Percentiles rank a stretch among this genome's conserved stretches.
phyloP scores from a whole-genome alignment of 768 basidiomycete genomes.

The Vishniacozyma victoriae region DNA sequence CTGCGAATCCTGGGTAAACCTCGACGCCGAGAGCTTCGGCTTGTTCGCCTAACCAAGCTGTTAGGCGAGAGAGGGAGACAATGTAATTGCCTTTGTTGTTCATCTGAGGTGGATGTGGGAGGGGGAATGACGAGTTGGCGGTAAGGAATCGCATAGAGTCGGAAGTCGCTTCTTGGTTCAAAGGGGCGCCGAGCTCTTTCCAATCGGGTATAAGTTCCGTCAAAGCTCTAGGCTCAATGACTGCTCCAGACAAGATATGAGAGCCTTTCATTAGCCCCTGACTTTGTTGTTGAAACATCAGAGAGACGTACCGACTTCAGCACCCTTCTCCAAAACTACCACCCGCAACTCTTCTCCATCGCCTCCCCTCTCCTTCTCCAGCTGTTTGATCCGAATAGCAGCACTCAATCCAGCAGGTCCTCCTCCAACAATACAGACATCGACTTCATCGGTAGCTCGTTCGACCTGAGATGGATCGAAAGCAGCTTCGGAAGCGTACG shows the following conservation, averaged over 20 bases:
- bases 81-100: conserved; percentile 89
- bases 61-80: conserved; percentile 77
- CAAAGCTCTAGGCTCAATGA: conserved; percentile 85
- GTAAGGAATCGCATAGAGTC: conserved; percentile 85
- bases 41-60: conserved; percentile 78
- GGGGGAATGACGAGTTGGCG: conserved; percentile 59
- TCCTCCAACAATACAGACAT: conserved; percentile 94
- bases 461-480: conserved; percentile 62
- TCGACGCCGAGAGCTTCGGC: conserved; percentile 84
- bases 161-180: conserved; percentile 70
- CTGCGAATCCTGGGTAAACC: conserved; percentile 94
- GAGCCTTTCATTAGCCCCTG: conserved; percentile 45
- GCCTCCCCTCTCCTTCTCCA: conserved; percentile 66
- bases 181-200: conserved; percentile 66
- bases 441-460: conserved; percentile 81
- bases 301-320: conserved; percentile 69
- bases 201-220: conserved; percentile 86
- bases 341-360: conserved; percentile 74
- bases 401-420: conserved; percentile 93
- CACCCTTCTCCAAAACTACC: conserved; percentile 90
- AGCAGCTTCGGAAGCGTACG: conserved; percentile 29
- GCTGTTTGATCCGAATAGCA: conserved; percentile 92
- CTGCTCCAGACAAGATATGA: conserved; percentile 92
- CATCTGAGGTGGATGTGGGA: conserved; percentile 98
- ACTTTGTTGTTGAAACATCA: neutral